Evolutionary conservation across 2,329 filamentous ascomycete species (phyloP).

Genomic region (Cadophora sp.): DNA sequence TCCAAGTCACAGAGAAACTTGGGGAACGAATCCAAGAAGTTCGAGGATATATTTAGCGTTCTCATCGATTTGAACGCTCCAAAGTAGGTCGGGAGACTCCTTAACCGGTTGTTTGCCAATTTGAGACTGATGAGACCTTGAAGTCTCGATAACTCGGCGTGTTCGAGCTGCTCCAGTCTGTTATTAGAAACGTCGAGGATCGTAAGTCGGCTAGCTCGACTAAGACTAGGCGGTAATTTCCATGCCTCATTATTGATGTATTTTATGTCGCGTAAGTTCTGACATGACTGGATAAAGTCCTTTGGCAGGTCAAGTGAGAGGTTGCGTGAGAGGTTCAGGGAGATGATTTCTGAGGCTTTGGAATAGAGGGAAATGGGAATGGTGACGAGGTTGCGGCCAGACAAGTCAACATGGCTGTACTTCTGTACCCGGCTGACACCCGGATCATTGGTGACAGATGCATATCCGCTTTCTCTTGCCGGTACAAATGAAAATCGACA

Average conservation of each 20-base stretch:
- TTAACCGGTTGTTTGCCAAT: conserved; percentile 90
- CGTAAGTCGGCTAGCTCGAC: conserved; percentile 80
- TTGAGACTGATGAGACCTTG: conserved; percentile 85
- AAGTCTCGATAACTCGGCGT: conserved; percentile 80
- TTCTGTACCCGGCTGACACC: conserved; percentile 85
- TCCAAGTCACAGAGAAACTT: conserved; percentile 82
- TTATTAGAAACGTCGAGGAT: conserved; percentile 97
- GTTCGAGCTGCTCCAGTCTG: conserved; percentile 82
- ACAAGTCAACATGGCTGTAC: conserved; percentile 91
- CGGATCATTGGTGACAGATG: conserved; percentile 76
- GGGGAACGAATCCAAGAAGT: conserved; percentile 86
- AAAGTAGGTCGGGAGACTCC: conserved; percentile 81
- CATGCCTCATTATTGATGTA: conserved; percentile 94
- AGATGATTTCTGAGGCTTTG: conserved; percentile 90
- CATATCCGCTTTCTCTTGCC: conserved; percentile 82
- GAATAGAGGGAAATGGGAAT: conserved; percentile 95
- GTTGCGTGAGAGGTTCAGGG: conserved; percentile 91
- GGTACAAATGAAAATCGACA: conserved; percentile 96
- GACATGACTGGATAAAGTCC: conserved; percentile 95
- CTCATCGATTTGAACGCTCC: conserved; percentile 79
- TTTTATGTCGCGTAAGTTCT: conserved; percentile 91
- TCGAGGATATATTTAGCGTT: conserved; percentile 91
- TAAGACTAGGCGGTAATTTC: conserved; percentile 82
- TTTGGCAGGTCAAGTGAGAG: conserved; percentile 90
- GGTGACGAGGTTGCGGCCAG: conserved; percentile 87